These are phyloP conservation scores for Pseudocercospora pini-densiflorae DNA, from an alignment of 2,329 filamentous ascomycete genomes.

Conservation along the genomic window DNA sequence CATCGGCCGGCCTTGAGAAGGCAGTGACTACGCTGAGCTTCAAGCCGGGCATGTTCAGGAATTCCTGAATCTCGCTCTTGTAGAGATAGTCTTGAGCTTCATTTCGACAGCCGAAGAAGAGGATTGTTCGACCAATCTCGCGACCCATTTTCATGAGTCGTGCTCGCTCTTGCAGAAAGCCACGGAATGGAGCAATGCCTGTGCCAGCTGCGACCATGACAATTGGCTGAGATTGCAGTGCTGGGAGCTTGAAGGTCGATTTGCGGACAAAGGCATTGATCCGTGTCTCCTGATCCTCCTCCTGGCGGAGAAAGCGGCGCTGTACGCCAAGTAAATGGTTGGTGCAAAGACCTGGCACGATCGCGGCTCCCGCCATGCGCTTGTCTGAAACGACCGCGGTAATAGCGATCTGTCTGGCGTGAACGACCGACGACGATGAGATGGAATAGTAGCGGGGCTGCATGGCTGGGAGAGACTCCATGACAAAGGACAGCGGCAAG, in stretches of 20 bases:
- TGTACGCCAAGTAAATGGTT: conserved; percentile 40
- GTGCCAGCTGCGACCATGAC: conserved; percentile 60
- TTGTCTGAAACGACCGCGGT: conserved; percentile 64
- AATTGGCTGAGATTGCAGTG: conserved; percentile 49
- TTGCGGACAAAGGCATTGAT: conserved; percentile 46
- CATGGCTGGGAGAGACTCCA: conserved; percentile 33
- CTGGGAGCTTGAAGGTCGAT: conserved; percentile 47
- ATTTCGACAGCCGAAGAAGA: conserved; percentile 40
- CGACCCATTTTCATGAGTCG: conserved; percentile 40
- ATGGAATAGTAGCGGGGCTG: conserved; percentile 36
- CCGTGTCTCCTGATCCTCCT: conserved; percentile 28
- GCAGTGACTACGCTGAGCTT: conserved; percentile 39
- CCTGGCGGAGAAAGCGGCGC: conserved; percentile 42
- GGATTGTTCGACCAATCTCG: conserved; percentile 30
- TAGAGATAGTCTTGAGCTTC: conserved; percentile 41
- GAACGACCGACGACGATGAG: conserved; percentile 37
- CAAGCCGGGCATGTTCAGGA: conserved; percentile 29
- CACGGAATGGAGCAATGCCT: conserved; percentile 55
- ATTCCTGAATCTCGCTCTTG: conserved; percentile 22
- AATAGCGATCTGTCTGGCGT: conserved; percentile 44
- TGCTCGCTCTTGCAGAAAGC: conserved; percentile 49
- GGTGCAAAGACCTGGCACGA: conserved; percentile 25
- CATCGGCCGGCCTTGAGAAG: conserved; percentile 37
- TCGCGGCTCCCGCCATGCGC: conserved; percentile 30
- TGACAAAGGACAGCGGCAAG: conserved; percentile 59